phyloP scores from a whole-genome alignment of 208 protist species.

The Wallacemonas rigidus region DNA sequence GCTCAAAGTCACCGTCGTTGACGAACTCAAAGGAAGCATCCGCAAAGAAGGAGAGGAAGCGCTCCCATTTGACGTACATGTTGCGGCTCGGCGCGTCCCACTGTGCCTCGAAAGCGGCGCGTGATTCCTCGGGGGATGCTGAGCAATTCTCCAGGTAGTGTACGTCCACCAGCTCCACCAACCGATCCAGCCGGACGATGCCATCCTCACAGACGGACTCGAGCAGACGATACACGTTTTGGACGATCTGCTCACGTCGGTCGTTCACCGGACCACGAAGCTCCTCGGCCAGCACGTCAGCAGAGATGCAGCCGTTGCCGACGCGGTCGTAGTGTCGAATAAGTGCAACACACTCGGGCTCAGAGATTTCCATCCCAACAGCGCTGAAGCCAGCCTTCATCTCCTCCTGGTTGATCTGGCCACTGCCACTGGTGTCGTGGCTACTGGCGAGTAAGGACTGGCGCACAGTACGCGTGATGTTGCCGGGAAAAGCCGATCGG shows the following conservation, averaged over 20 bases:
- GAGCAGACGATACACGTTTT: constrained; percentile 71
- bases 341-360: constrained; percentile 70
- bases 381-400: constrained; percentile 55
- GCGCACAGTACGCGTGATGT: constrained; percentile 64
- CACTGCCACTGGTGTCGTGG: constrained; percentile 24
- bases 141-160: constrained; percentile 45
- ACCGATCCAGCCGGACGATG: constrained; percentile 32
- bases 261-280: constrained; percentile 75
- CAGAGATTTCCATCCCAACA: constrained; percentile 35
- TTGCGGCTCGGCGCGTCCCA: constrained; percentile 49
- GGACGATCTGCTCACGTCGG: constrained; percentile 58
- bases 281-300: constrained; percentile 49
- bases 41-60: constrained; percentile 73
- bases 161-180: constrained; percentile 76
- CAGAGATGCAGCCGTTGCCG: constrained; percentile 39
- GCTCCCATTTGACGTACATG: constrained; percentile 48
- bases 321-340: constrained; percentile 67
- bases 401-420: constrained; percentile 70
- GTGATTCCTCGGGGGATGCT: constrained; percentile 46
- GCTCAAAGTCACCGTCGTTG: constrained; percentile 82
- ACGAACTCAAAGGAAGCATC: constrained; percentile 80
- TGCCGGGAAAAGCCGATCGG: constrained; percentile 66
- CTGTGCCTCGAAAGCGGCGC: constrained; percentile 52
- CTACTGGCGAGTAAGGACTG: constrained; percentile 35
- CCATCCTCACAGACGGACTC: constrained; percentile 49